A percentile compares a stretch with the other conserved stretches of the same genome.
phyloP scores from a whole-genome alignment of 139 green algal species.

The Coelastrella sp. region DNA sequence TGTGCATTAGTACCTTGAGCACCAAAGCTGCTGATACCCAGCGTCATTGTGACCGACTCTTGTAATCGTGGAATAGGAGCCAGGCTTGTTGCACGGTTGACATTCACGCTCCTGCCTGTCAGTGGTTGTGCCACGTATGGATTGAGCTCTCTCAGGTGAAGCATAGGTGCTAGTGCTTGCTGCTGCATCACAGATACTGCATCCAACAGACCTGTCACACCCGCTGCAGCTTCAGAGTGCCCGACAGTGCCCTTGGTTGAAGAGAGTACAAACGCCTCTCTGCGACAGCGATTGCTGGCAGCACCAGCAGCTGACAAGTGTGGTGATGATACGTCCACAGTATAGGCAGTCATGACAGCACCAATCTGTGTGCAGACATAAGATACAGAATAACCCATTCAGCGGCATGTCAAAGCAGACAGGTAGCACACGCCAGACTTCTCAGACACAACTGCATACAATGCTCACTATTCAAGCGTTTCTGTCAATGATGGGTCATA shows the following conservation, averaged over 20 bases:
- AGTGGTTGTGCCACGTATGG: conserved; percentile 59
- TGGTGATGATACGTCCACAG: neutral
- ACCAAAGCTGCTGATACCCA: conserved; percentile 75
- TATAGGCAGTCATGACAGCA: conserved; percentile 48
- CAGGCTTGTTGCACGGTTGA: conserved; percentile 26
- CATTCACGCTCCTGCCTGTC: neutral
- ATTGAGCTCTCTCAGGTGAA: conserved; percentile 70
- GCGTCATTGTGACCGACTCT: neutral
- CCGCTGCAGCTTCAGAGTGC: conserved; percentile 70
- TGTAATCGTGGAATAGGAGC: conserved; percentile 12
- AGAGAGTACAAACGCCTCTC: conserved; percentile 58
- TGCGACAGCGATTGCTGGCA: conserved; percentile 2
- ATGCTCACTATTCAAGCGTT: no score
- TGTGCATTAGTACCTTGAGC: conserved; percentile 68
- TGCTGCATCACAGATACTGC: conserved; percentile 47
- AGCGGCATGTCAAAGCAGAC: no score
- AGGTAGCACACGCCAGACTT: no score
- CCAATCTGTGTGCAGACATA: conserved; percentile 57
- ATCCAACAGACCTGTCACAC: conserved; percentile 60
- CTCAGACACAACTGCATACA: no score
- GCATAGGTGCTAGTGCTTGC: conserved; percentile 36
- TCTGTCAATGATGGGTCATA: no score
- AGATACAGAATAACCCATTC: neutral
- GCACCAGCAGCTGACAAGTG: neutral
- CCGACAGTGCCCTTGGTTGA: conserved; percentile 64